A percentile compares a stretch with the other conserved stretches of the same genome.
Evolutionary conservation across 2,329 filamentous ascomycete genomes (phyloP).

Genomic region (Cordyceps pruinosa): DNA sequence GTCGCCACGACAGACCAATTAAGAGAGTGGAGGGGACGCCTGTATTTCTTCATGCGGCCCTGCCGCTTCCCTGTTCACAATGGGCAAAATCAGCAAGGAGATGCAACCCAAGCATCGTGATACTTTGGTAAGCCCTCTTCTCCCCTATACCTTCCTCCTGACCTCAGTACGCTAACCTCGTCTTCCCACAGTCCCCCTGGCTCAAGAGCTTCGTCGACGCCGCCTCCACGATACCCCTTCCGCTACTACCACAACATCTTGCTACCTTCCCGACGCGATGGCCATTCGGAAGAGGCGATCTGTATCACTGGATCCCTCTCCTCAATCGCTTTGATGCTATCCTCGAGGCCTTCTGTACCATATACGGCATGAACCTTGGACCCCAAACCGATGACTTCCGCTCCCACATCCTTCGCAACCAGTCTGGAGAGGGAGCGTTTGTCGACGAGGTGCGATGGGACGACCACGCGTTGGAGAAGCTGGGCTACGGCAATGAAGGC

Average conservation of each 20-base stretch:
- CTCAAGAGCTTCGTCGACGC: slow-evolving; percentile 72
- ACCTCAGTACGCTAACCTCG: slow-evolving; percentile 13
- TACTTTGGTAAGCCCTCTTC: slow-evolving; percentile 49
- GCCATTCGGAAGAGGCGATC: slow-evolving; percentile 90
- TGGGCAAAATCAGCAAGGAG: slow-evolving; percentile 63
- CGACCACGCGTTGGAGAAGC: slow-evolving; percentile 40
- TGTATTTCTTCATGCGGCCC: slow-evolving; percentile 44
- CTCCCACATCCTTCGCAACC: slow-evolving; percentile 56
- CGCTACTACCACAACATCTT: slow-evolving; percentile 70
- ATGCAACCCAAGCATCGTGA: slow-evolving; percentile 62
- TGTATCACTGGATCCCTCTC: slow-evolving; percentile 96
- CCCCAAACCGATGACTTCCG: slow-evolving; percentile 75
- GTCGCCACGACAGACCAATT: slow-evolving; percentile 33
- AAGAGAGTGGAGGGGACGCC: slow-evolving; percentile 53
- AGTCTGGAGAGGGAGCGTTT: slow-evolving; percentile 44
- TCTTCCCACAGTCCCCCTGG: slow-evolving; percentile 67
- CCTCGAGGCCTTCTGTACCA: slow-evolving; percentile 71
- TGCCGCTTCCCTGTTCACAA: slow-evolving; percentile 52
- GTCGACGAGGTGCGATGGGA: slow-evolving; percentile 42
- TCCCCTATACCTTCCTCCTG: neutral
- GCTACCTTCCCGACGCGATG: slow-evolving; percentile 78
- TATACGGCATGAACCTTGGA: slow-evolving; percentile 72
- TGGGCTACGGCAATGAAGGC: slow-evolving; percentile 66
- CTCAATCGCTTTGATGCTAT: slow-evolving; percentile 90
- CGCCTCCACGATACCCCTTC: slow-evolving; percentile 62